phyloP scores from a whole-genome alignment of 73 alveolate genomes.

The Symbiodinium natans region DNA sequence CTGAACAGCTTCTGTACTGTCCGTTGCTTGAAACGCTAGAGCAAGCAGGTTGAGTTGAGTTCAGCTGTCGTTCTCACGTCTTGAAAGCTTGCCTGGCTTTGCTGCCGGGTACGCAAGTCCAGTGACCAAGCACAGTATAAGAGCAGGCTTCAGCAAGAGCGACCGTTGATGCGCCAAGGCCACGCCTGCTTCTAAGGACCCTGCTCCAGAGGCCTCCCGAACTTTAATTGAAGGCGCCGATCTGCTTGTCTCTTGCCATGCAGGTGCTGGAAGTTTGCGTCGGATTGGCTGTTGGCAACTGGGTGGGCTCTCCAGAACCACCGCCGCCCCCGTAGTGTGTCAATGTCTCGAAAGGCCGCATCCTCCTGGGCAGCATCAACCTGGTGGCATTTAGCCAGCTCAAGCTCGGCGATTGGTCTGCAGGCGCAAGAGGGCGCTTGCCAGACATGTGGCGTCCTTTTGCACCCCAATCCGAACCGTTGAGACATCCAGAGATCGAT shows the following conservation, averaged over 20 bases:
- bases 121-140: too few species aligned
- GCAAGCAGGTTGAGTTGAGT: neutral
- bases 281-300: conserved; percentile 56
- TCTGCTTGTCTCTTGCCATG: neutral
- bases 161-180: neutral
- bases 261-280: conserved; percentile 59
- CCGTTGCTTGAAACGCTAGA: neutral
- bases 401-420: neutral
- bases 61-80: too few species aligned
- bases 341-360: conserved; percentile 8
- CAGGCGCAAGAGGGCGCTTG: neutral
- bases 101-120: too few species aligned
- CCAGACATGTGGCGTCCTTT: too few species aligned
- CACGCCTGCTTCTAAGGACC: neutral
- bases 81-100: too few species aligned
- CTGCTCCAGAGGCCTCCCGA: neutral
- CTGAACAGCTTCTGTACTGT: neutral
- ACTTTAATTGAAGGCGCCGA: neutral
- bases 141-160: too few species aligned
- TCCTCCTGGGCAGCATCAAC: conserved; percentile 26
- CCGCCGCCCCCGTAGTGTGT: neutral
- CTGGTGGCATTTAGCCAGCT: neutral
- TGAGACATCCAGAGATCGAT: too few species aligned
- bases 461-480: too few species aligned
- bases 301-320: neutral